These are phyloP conservation scores for Hypsizygus marmoreus DNA, from an alignment of 768 basidiomycete genomes.

Conservation along the genomic window DNA sequence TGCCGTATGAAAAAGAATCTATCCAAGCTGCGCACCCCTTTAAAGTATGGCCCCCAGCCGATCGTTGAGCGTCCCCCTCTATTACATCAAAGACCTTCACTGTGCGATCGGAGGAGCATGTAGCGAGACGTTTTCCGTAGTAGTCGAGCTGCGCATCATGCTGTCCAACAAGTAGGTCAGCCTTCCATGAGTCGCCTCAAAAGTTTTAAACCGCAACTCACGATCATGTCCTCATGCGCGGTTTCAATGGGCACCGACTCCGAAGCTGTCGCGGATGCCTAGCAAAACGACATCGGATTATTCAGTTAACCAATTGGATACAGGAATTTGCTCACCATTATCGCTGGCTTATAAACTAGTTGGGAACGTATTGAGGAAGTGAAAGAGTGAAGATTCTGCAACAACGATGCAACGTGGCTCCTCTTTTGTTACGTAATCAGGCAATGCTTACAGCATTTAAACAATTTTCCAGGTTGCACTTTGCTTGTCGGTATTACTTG, in stretches of 20 bases:
- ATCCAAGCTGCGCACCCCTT: slow-evolving; percentile 60
- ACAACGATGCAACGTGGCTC: too few relatives aligned
- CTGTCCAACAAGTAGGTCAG: slow-evolving; percentile 39
- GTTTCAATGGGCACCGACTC: slow-evolving; percentile 90
- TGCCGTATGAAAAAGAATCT: neutral
- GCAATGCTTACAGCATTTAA: too few relatives aligned
- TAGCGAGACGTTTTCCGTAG: slow-evolving; percentile 95
- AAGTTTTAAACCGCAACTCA: slow-evolving; percentile 45
- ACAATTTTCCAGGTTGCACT: too few relatives aligned
- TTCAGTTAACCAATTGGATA: too few relatives aligned
- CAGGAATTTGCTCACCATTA: too few relatives aligned
- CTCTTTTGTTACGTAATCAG: too few relatives aligned
- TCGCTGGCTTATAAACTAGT: too few relatives aligned
- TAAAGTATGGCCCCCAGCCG: slow-evolving; percentile 66
- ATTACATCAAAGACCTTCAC: slow-evolving; percentile 95
- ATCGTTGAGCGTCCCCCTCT: slow-evolving; percentile 77
- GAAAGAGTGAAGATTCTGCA: too few relatives aligned
- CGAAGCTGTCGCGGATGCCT: slow-evolving; percentile 55
- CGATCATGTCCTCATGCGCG: slow-evolving; percentile 98
- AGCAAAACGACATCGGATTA: neutral
- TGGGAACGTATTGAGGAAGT: too few relatives aligned
- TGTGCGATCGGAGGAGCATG: slow-evolving; percentile 94
- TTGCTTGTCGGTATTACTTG: too few relatives aligned
- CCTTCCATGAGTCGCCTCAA: neutral
- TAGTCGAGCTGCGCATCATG: slow-evolving; percentile 99